Base-by-base conservation (phyloP, 129 eudicot species). In the Tagetes patula region DNA sequence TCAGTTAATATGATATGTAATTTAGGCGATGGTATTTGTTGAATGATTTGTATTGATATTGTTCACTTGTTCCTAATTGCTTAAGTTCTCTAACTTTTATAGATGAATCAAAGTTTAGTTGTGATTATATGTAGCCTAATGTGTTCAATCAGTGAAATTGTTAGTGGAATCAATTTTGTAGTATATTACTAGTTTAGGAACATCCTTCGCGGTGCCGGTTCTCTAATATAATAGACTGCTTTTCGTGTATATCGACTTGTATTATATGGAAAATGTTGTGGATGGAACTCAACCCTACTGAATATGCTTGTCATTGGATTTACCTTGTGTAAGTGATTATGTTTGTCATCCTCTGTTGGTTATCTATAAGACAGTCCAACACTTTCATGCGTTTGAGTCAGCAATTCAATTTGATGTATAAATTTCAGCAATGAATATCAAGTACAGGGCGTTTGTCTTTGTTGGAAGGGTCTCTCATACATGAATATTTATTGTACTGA, bases 391-490 rank as follows among this genome's bases (percentile, higher is more conserved):
- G 58, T 32, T 30, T 33, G 27, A n/a, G 10, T 68, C 42, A 60
- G 13, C 66, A 20, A 20, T 20, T 20, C 27, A 20, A 20, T 20
- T 20, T 20, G 27, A 20, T 20, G 27, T 20, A 20, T 20, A 20
- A 20, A 20, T 20, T 20, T 20, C 27, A 20, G 27, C 27, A n/a
- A 59, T 12, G 54, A 12, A 6, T 43, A 60, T 13, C 33, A 42
- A 3, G 52, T 37, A 45, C 69, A 55, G 37, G 65, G 34, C 46
- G n/a, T 56, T 12, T 72, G 58, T 72, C 56, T 56, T 72, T 5
- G 43, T 7, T 13, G 41, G 42, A 43, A 30, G 31, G 30, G 31
- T 46, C 58, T 20, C 27, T 32, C 40, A 33, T 47, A 32, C 32
- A 4, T 6, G 2, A 0, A 37, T 33, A 70, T 48, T 9, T 20